A percentile compares a stretch with the other conserved stretches of the same genome.
Conservation (phyloP, 148 eudicot genomes). For the Diospyros lotus region DNA sequence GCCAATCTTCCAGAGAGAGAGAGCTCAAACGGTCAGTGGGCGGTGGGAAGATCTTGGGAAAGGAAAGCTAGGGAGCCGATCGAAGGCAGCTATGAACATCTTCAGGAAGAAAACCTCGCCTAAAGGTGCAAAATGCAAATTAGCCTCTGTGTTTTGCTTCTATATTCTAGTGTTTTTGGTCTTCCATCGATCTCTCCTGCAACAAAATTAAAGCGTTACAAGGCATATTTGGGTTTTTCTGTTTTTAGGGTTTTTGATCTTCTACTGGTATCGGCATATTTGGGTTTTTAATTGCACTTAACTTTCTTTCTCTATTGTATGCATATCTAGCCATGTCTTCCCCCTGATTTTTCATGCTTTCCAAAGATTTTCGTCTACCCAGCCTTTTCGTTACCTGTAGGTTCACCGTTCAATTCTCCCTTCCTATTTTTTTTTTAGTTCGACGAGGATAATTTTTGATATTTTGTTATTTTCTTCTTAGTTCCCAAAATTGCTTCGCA, state of each 20-base stretch:
- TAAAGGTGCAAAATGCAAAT: slow-evolving; percentile 33
- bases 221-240: not conserved
- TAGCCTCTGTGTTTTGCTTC: not conserved
- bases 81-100: slow-evolving; percentile 27
- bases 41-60: not conserved
- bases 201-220: not conserved
- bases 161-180: not conserved
- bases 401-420: not conserved
- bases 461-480: not conserved
- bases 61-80: not conserved
- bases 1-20: slow-evolving; percentile 5
- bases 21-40: not conserved
- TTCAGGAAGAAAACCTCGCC: slow-evolving; percentile 72
- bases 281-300: not conserved
- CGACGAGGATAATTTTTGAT: not conserved
- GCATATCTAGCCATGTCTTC: too few species aligned
- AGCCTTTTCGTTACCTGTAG: not conserved
- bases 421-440: not conserved
- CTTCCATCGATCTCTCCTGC: not conserved
- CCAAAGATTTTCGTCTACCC: not conserved
- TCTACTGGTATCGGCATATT: not conserved
- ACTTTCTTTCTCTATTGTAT: too few species aligned
- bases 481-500: not conserved
- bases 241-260: not conserved
- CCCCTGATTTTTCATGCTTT: not conserved